Evolutionary conservation across 495 filamentous ascomycete genomes (phyloP), one percentile per base, ranked within the genome.

Genomic region (Daldinia childiae): DNA sequence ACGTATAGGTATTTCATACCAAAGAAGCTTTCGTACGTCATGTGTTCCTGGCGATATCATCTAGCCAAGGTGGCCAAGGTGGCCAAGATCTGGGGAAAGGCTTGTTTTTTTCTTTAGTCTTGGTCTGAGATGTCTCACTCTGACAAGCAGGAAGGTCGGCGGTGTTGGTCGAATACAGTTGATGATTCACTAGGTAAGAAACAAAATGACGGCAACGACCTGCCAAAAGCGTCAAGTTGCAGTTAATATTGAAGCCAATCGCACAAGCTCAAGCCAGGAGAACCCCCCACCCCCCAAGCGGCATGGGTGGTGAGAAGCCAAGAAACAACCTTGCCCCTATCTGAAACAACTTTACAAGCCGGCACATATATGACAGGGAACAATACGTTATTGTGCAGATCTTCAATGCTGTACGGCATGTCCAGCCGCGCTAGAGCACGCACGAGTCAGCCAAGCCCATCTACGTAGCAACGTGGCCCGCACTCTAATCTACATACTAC

Each of bases 31-130:
- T 9, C 4, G 27, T 45, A 71, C 68, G 68, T 62, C 68, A 66
- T 66, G 41, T 29, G 36, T 60, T 29, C 41, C 51, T 61, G 41
- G 15, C 50, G 56, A 62, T 32, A 51, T 15, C 48, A 61, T 17
- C 51, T 38, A 32, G 54, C 52, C n/a, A 68, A 54, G 38, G 55
- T 32, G 54, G 54, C 52, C n/a, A 68, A 54, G 38, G 55, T 32
- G 54, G 71, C 71, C 71, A 73, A 73, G 71, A 73, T 73, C 71
- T 38, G 71, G 71, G 71, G 71, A 73, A 73, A 73, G 57, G 71
- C 71, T 73, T 73, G 50, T 73, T 73, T 62, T 73, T 73, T 62
- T 61, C 48, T 52, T 27, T 55, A 26, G 62, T 45, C 50, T 34
- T 52, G 19, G 65, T 14, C 38, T 62, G 26, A 62, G 51, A n/a